Percentiles rank a stretch among this genome's conserved stretches.
Conservation (phyloP, 768 basidiomycete species). For the Imleria badia region DNA sequence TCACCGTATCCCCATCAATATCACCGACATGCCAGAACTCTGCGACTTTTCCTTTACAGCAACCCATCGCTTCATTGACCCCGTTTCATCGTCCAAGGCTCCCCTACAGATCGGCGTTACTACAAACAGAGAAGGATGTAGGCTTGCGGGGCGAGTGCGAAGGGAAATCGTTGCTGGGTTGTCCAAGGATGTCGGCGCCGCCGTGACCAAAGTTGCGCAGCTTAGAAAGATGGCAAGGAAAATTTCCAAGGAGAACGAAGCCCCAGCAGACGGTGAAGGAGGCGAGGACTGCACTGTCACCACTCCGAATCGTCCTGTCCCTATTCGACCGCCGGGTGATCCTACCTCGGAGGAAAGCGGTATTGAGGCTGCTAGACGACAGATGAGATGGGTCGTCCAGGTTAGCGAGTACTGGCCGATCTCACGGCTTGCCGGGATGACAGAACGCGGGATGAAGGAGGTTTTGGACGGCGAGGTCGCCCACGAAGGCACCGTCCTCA, state of each 20-base stretch:
- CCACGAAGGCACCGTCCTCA: constrained; percentile 5
- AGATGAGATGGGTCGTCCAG: constrained; percentile 93
- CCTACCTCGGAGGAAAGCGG: constrained; percentile 34
- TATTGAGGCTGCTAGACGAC: constrained; percentile 51
- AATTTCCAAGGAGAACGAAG: constrained; percentile 18
- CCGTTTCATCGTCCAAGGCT: constrained; percentile 43
- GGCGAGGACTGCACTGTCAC: constrained; percentile 52
- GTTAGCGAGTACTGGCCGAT: constrained; percentile 97
- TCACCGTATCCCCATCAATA: constrained; percentile 77
- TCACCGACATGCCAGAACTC: constrained; percentile 81
- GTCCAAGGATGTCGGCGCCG: constrained; percentile 68
- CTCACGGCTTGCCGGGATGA: constrained; percentile 68
- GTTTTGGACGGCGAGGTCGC: constrained; percentile 46
- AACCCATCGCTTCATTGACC: constrained; percentile 74
- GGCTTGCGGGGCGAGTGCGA: constrained; percentile 74
- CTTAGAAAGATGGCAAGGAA: constrained; percentile 58
- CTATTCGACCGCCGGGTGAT: constrained; percentile 27
- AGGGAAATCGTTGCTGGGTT: constrained; percentile 80
- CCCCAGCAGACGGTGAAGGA: constrained; percentile 39
- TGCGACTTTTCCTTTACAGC: constrained; percentile 91
- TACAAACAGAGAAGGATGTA: constrained; percentile 89
- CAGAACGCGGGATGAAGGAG: constrained; percentile 63
- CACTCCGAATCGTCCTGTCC: constrained; percentile 73
- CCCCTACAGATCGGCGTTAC: constrained; percentile 79
- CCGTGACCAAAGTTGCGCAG: constrained; percentile 70